These are phyloP conservation scores for Phytophthora hybrid DNA, from an alignment of 352 stramenopile genomes.

Conservation along the genomic window DNA sequence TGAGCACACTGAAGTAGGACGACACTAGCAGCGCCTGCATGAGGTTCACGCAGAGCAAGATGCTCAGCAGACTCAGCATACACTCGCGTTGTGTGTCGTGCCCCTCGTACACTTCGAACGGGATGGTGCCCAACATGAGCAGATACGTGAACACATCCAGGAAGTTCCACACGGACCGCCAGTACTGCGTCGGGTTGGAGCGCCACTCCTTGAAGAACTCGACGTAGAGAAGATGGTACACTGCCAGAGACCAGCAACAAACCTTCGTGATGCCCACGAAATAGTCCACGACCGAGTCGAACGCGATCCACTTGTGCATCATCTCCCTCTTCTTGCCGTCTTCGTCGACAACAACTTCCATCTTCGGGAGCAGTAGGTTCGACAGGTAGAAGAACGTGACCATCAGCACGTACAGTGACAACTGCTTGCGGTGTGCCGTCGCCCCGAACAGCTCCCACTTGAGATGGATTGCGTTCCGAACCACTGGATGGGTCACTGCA, in stretches of 20 bases:
- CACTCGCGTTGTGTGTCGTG: conserved; percentile 54
- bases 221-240: conserved; percentile 68
- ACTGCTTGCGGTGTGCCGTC: conserved; percentile 46
- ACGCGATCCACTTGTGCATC: conserved; percentile 53
- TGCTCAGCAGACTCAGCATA: conserved; percentile 59
- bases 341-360: conserved; percentile 43
- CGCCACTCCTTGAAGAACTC: conserved; percentile 68
- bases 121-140: conserved; percentile 55
- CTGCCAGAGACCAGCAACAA: conserved; percentile 49
- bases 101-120: conserved; percentile 51
- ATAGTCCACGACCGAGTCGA: conserved; percentile 48
- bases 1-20: conserved; percentile 68
- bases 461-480: conserved; percentile 59
- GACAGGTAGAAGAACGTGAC: conserved; percentile 63
- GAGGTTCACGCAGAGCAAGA: conserved; percentile 61
- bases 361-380: conserved; percentile 56
- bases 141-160: conserved; percentile 63
- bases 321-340: conserved; percentile 39
- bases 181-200: conserved; percentile 51
- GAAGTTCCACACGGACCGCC: conserved; percentile 63
- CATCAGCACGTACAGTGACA: conserved; percentile 59
- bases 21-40: conserved; percentile 66
- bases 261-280: conserved; percentile 54
- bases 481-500: conserved; percentile 54
- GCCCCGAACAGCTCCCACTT: conserved; percentile 66